Base-by-base conservation (phyloP, 352 stramenopile species). In the Globisporangium carolinianum region DNA sequence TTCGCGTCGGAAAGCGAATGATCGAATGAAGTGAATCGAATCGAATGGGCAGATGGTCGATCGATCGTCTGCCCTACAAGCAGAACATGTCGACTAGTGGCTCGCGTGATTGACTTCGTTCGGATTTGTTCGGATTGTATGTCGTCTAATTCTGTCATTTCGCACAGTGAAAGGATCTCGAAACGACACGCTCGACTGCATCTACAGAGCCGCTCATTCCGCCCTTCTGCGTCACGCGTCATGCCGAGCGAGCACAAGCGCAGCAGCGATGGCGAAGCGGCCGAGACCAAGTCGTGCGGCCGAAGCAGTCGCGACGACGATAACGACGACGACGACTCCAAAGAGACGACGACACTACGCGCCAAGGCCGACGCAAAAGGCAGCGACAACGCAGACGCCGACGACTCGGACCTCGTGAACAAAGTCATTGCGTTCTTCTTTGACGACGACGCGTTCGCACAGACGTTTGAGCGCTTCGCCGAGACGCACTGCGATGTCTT, bases 381-480 rank as follows among this genome's bases (percentile, higher is more conserved):
- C 48, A 63, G 68, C 51, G 18, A 55, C 4, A 17, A 36, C 3
- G 32, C 36, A 51, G 51, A 9, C 63, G 63, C 48, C n/a, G 51
- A 71, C 12, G 57, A 72, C 43, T 36, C 62, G 32, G 67, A 74
- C 37, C 67, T 89, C 4, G 75, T 86, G 37, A 60, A 79, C 55
- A 79, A 79, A 51, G 81, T 91, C 47, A 86, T 88, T 55, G 68
- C 68, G 41, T 91, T 78, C 54, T 91, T 91, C 61, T 91, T 91
- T 46, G 77, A 88, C 57, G 77, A 91, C 61, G 81, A 91, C 60
- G 79, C 77, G 43, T 91, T 91, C 51, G 79, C 79, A 8, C 67
- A 71, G 50, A 84, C 75, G 17, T 89, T 91, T 53, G 81, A 89
- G 60, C 69, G 57, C 5, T 91, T 91, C 43, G 81, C 81, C 1